These are phyloP conservation scores for Neurospora tetrasperma DNA, from an alignment of 495 filamentous ascomycete genomes.

Conservation along the genomic window DNA sequence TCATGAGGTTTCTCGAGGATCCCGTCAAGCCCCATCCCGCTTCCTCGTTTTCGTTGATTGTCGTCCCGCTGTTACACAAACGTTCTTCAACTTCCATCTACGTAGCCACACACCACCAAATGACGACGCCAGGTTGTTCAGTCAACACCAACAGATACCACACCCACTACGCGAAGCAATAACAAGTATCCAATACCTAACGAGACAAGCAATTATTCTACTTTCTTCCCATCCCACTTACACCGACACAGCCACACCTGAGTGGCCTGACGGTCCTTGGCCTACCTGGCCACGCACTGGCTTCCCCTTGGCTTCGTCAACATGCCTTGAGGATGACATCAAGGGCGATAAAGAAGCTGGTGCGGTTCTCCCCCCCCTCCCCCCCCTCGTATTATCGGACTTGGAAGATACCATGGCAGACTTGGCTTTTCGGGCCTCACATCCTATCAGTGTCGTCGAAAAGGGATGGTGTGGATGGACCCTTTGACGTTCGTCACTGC, in stretches of 20 bases:
- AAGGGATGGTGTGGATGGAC: background rate
- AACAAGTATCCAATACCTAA: background rate
- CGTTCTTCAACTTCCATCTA: background rate
- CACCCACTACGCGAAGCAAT: background rate
- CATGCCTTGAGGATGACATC: background rate
- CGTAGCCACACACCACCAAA: background rate
- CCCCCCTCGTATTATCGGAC: background rate
- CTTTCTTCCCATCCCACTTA: background rate
- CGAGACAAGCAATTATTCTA: background rate
- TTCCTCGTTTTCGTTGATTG: background rate
- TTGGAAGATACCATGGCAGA: background rate
- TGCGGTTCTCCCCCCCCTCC: background rate
- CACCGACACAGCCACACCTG: background rate
- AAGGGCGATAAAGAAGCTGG: background rate
- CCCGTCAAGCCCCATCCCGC: background rate
- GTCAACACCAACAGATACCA: background rate
- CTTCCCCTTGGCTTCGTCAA: background rate
- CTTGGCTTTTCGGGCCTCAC: background rate
- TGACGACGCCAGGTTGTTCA: background rate
- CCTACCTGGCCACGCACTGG: background rate
- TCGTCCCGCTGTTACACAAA: background rate
- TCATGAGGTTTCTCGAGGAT: background rate
- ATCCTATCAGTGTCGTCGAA: background rate
- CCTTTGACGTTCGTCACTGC: background rate
- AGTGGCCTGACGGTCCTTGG: too few species aligned